Evolutionary conservation across 768 basidiomycete genomes (phyloP).

Genomic region (Dentipellis sp.): DNA sequence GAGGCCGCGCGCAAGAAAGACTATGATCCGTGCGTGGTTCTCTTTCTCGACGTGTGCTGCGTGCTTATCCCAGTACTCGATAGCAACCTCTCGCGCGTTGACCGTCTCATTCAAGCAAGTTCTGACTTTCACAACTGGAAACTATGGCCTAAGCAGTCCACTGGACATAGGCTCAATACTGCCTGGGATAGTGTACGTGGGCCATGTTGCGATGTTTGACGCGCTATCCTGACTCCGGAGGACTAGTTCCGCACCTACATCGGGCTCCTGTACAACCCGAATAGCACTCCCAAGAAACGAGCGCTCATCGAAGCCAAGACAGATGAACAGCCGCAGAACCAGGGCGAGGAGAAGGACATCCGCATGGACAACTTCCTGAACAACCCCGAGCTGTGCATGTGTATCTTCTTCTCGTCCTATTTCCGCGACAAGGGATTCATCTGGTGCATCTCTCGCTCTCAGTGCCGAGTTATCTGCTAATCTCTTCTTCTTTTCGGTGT

Average conservation of each 20-base stretch:
- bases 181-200: slow-evolving; percentile 58
- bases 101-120: slow-evolving; percentile 51
- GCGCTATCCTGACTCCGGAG: background rate
- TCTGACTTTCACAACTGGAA: slow-evolving; percentile 41
- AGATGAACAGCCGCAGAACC: slow-evolving; percentile 10
- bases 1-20: slow-evolving; percentile 38
- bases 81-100: slow-evolving; percentile 28
- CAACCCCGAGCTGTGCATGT: slow-evolving; percentile 48
- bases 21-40: slow-evolving; percentile 39
- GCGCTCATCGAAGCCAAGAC: slow-evolving; percentile 6
- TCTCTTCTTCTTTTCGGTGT: slow-evolving; percentile 2
- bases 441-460: slow-evolving; percentile 42
- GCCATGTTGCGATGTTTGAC: background rate
- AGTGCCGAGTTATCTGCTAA: background rate
- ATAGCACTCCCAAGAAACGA: slow-evolving; percentile 12
- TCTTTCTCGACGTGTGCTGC: slow-evolving; percentile 17
- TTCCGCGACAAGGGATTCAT: slow-evolving; percentile 59
- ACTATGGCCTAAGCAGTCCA: slow-evolving; percentile 26
- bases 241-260: slow-evolving; percentile 51
- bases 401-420: slow-evolving; percentile 63
- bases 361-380: slow-evolving; percentile 43
- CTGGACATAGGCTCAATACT: slow-evolving; percentile 21
- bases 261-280: slow-evolving; percentile 33
- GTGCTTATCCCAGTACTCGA: slow-evolving; percentile 24
- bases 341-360: slow-evolving; percentile 16